Base-by-base conservation (phyloP, 108 stramenopile species). In the Nitzschia putrida region DNA sequence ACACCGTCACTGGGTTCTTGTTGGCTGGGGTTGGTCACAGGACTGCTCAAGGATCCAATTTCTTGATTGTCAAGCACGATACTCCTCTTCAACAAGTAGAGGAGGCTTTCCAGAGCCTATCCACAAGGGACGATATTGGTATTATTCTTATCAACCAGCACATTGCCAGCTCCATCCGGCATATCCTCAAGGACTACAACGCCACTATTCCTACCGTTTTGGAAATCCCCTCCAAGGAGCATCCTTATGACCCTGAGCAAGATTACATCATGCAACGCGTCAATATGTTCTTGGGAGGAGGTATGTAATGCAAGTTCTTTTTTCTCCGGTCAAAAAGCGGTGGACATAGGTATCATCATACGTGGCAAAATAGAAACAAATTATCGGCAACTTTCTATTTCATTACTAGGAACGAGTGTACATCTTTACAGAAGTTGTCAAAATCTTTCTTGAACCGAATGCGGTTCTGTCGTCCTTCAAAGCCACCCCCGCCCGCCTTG, bases 211-310 rank as follows among this genome's bases (percentile, higher is more conserved):
- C 98, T 7, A 99, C 98, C 14, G 92, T 99, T 29, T 86, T 99
- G 69, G 98, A 99, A 71, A 99, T 99, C 68, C 98, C 98, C 23
- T 89, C 88, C 60, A 99, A 99, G 73, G 95, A 95, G 64, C 90
- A 95, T 78, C 98, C 96, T 54, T 98, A 98, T 66, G 96, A 99
- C 73, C 95, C 98, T 7, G 88, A 93, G 73, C 95, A 99, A 82
- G 98, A 99, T 88, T 96, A 94, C 77, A 97, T 99, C 71, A 97
- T 99, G 96, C 97, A 98, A 84, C 85, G 97, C 61, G 97, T 99
- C 72, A 96, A 95, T 79, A 90, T 97, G 91, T 94, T 94, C 78
- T 87, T 97, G 24, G 91, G 91, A 50, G 92, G 87, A 42, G 79
- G 79, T 1, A 49, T 61, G 29, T 76, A 76, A 51, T 66, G 13